Percentiles rank a stretch among this genome's conserved stretches.
Evolutionary conservation across 345 rosid genomes (phyloP).

Genomic region (Jatropha curcas): DNA sequence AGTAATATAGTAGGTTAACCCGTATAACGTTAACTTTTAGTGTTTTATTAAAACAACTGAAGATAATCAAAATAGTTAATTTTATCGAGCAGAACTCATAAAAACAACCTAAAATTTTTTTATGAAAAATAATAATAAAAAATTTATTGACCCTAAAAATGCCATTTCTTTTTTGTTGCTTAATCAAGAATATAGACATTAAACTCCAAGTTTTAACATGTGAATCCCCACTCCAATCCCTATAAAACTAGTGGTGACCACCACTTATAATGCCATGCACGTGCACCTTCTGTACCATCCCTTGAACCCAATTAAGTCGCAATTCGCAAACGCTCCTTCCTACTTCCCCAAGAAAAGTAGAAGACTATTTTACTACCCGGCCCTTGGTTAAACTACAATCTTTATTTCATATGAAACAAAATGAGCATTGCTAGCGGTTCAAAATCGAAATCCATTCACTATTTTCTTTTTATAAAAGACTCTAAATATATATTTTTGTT

Average conservation of each 20-base stretch:
- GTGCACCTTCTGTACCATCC: conserved; percentile 25
- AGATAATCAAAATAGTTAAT: too few species aligned
- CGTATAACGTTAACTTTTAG: too few species aligned
- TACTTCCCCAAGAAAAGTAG: conserved; percentile 14
- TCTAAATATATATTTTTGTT: too few species aligned
- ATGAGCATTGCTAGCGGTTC: neutral
- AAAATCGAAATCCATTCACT: neutral
- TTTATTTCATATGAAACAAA: neutral
- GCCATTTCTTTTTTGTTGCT: conserved; percentile 14
- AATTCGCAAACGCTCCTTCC: too few species aligned
- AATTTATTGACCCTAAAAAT: too few species aligned
- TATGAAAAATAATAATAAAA: too few species aligned
- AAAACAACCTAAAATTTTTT: too few species aligned
- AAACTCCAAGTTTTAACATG: conserved; percentile 1
- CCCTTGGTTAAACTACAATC: conserved; percentile 21
- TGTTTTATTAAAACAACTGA: too few species aligned
- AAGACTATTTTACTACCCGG: conserved; percentile 26
- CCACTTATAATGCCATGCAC: conserved; percentile 26
- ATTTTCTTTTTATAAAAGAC: neutral
- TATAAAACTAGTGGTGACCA: conserved; percentile 16
- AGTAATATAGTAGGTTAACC: too few species aligned
- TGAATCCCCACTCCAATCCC: conserved; percentile 27
- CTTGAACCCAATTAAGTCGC: neutral
- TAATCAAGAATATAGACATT: conserved; percentile 11
- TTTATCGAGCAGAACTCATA: too few species aligned